Conservation (phyloP, 345 rosid species). For the Hibiscus syriacus region DNA sequence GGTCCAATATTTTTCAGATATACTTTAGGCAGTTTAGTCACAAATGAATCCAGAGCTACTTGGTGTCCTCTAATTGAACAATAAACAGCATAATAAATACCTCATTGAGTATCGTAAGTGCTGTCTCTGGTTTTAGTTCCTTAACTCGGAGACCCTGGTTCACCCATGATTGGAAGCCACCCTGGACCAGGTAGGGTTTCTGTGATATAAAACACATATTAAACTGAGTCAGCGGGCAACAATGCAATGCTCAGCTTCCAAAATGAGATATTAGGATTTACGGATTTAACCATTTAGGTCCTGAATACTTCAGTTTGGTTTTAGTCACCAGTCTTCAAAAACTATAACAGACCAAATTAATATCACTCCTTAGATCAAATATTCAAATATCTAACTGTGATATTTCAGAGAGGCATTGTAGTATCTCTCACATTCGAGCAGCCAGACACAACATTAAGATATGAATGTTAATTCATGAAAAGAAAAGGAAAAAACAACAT, state of each 20-base stretch:
- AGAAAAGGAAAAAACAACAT: not conserved
- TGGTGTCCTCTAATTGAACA: too few species aligned
- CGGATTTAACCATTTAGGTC: too few species aligned
- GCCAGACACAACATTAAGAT: not conserved
- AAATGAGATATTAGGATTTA: too few species aligned
- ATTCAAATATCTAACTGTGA: too few species aligned
- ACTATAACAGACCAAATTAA: not conserved
- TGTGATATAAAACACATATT: conserved; percentile 27
- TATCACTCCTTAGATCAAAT: not conserved
- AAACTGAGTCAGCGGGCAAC: not conserved
- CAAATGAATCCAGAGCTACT: too few species aligned
- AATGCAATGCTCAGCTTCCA: not conserved
- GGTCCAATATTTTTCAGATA: too few species aligned
- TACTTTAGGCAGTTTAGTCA: too few species aligned
- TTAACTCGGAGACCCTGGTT: conserved; percentile 67
- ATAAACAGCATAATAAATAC: conserved; percentile 21
- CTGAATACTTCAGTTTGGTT: too few species aligned
- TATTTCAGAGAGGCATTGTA: too few species aligned
- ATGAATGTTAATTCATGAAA: not conserved
- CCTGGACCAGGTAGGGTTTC: conserved; percentile 72
- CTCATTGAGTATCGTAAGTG: conserved; percentile 75
- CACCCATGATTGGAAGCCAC: conserved; percentile 85
- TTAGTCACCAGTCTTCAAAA: too few species aligned
- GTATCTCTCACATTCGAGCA: not conserved
- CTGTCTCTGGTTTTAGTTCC: conserved; percentile 76